A percentile compares a stretch with the other conserved stretches of the same genome.
phyloP scores from a whole-genome alignment of 495 filamentous ascomycete genomes.

The Xylaria telfairii region DNA sequence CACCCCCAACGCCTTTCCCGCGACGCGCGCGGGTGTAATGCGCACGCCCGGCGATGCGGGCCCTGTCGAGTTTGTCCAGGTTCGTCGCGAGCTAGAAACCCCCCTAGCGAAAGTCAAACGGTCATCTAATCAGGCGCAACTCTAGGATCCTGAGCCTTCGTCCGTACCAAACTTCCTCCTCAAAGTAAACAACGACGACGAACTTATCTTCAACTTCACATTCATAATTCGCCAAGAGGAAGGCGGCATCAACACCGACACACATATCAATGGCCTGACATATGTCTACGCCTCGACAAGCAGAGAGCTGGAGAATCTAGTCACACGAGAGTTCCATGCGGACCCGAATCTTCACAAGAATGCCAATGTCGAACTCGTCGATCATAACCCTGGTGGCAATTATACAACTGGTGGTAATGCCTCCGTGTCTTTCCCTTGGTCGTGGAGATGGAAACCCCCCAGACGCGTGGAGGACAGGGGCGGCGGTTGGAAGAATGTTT shows the following conservation, averaged over 20 bases:
- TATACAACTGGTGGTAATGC: constrained; percentile 79
- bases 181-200: constrained; percentile 87
- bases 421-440: constrained; percentile 91
- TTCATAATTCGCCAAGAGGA: constrained; percentile 81
- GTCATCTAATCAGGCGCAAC: constrained; percentile 27
- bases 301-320: constrained; percentile 88
- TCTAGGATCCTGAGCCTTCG: constrained; percentile 77
- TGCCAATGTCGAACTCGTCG: constrained; percentile 86
- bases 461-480: constrained; percentile 81
- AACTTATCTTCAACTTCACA: constrained; percentile 89
- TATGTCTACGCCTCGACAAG: constrained; percentile 86
- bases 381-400: constrained; percentile 61
- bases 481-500: constrained; percentile 92
- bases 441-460: constrained; percentile 95
- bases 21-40: constrained; percentile 77
- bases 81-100: constrained; percentile 47
- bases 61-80: constrained; percentile 90
- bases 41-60: constrained; percentile 75
- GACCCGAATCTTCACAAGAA: constrained; percentile 98
- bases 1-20: constrained; percentile 87
- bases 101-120: neutral
- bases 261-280: constrained; percentile 84
- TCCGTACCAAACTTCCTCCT: constrained; percentile 77
- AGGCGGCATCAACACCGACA: constrained; percentile 65
- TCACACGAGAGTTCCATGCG: constrained; percentile 93